Base-by-base conservation (phyloP, 441 rosid species). In the Flueggea neowawraea region DNA sequence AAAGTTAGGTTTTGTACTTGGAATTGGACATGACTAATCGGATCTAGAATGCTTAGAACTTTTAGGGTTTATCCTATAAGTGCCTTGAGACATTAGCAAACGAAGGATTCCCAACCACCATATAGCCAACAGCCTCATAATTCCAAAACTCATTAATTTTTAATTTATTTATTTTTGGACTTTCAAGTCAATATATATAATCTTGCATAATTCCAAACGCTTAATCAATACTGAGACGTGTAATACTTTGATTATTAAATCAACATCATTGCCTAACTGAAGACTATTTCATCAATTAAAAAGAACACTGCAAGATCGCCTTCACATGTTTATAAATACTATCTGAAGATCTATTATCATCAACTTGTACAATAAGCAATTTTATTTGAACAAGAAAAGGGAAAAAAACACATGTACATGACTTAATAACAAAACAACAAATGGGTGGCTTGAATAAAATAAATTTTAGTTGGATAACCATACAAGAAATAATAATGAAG, bases 401-500 rank as follows among this genome's bases (percentile, higher is more conserved):
- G 50, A 51, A n/a, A 16, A 14, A 39, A 16, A 54, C n/a, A n/a
- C 32, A 64, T 41, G 52, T 52, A 16, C 31, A 64, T 64, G 74
- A 64, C 69, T 77, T 70, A 70, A 66, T 70, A 66, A 32, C 69
- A 75, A 77, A 73, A 57, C 58, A 77, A 77, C 80, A 82, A 73
- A 71, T 6, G 5, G 7, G 65, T 68, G 53, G 36, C 22, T 57
- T 61, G 54, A 64, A 43, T 10, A 16, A 4, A 6, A 58, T n/a
- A 22, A 22, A 22, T 6, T 45, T 41, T 54, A 22, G 10, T 16
- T n/a, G 13, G 36, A 53, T 17, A n/a, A 12, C 12, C 31, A 45
- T 55, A 36, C 16, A 12, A 43, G 31, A 48, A 13, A 47, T 31
- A 57, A 60, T 67, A 45, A 59, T 66, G 63, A 59, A 57, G 58